Percentiles rank a stretch among this genome's conserved stretches.
Conservation (phyloP, 495 filamentous ascomycete genomes). For the Aspergillus bridgeri region DNA sequence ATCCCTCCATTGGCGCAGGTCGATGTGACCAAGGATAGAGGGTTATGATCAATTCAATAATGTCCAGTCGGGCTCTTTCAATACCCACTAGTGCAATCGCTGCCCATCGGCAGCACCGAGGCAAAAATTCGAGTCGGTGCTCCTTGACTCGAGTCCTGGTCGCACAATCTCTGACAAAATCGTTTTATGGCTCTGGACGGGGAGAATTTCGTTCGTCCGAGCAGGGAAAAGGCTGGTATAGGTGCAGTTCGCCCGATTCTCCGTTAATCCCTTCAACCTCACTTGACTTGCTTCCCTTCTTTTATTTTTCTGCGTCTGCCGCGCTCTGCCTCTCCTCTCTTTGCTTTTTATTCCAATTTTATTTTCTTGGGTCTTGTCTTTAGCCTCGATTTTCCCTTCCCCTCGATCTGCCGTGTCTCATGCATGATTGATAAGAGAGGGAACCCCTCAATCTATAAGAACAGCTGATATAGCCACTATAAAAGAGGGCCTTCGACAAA, state of each 20-base stretch:
- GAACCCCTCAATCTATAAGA: background rate
- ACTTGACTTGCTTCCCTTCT: background rate
- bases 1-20: background rate
- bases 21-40: constrained; percentile 18
- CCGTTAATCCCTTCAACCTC: constrained; percentile 6
- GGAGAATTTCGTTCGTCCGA: constrained; percentile 10
- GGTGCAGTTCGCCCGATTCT: constrained; percentile 5
- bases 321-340: background rate
- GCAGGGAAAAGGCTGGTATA: constrained; percentile 20
- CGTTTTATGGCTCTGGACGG: constrained; percentile 12
- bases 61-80: constrained; percentile 7
- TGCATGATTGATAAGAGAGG: background rate
- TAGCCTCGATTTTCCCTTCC: background rate
- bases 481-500: background rate
- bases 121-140: constrained; percentile 6
- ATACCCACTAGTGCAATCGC: constrained; percentile 8
- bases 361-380: background rate
- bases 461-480: background rate
- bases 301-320: constrained; percentile 1
- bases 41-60: constrained; percentile 4
- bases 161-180: constrained; percentile 15
- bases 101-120: constrained; percentile 20
- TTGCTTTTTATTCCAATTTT: background rate
- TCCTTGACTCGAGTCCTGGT: constrained; percentile 19
- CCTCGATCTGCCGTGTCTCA: background rate